Percentiles rank a stretch among this genome's conserved stretches.
These are phyloP conservation scores for Vaccinium corymbosum DNA, from an alignment of 148 eudicot genomes.

Conservation along the genomic window DNA sequence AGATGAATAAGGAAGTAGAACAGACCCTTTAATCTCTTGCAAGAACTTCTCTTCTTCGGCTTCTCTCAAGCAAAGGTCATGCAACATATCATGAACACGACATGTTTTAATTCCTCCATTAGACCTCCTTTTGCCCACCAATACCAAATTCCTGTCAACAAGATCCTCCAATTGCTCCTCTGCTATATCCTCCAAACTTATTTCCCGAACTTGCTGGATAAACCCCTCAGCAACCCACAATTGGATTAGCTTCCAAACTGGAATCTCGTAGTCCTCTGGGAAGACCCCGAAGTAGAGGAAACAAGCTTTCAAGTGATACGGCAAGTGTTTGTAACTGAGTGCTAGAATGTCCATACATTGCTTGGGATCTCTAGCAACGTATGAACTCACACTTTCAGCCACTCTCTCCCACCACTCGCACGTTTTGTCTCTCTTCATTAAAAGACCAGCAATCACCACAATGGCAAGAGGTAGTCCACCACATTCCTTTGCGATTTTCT, in stretches of 20 bases:
- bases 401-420: slow-evolving; percentile 30
- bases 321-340: slow-evolving; percentile 32
- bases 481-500: slow-evolving; percentile 20
- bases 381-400: slow-evolving; percentile 23
- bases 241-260: slow-evolving; percentile 20
- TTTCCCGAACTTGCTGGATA: slow-evolving; percentile 23
- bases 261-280: slow-evolving; percentile 7
- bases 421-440: slow-evolving; percentile 17
- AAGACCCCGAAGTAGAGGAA: slow-evolving; percentile 22
- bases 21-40: slow-evolving; percentile 14
- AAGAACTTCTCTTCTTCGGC: slow-evolving; percentile 36
- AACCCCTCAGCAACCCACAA: slow-evolving; percentile 45
- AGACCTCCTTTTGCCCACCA: slow-evolving; percentile 19
- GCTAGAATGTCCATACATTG: slow-evolving; percentile 25
- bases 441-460: slow-evolving; percentile 32
- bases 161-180: slow-evolving; percentile 38
- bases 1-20: neutral
- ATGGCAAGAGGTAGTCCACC: slow-evolving; percentile 32
- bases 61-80: slow-evolving; percentile 32
- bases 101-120: slow-evolving; percentile 35
- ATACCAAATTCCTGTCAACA: slow-evolving; percentile 34
- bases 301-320: slow-evolving; percentile 34
- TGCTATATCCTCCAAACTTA: slow-evolving; percentile 31
- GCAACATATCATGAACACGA: slow-evolving; percentile 41
- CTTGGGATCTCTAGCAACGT: slow-evolving; percentile 12